A percentile compares a stretch with the other conserved stretches of the same genome.
phyloP scores from a whole-genome alignment of 1,284 basidiomycete genomes.

The Leccinum angustisporum region DNA sequence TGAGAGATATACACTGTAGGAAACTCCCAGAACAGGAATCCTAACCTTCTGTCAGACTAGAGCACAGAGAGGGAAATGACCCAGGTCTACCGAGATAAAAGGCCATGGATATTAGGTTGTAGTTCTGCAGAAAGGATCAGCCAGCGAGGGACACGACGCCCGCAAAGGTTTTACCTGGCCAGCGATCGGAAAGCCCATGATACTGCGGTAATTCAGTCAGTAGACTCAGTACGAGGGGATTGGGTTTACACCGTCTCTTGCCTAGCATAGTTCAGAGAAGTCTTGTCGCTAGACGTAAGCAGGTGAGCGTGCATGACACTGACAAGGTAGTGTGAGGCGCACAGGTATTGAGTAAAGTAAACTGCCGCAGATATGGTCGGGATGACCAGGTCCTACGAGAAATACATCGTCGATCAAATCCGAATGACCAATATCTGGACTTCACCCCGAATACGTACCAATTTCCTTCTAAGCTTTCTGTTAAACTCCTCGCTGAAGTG shows the following conservation, averaged over 20 bases:
- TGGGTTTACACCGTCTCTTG: slow-evolving; percentile 17
- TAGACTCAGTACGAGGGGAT: slow-evolving; percentile 6
- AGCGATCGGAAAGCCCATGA: slow-evolving; percentile 65
- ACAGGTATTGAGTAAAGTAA: slow-evolving; percentile 69
- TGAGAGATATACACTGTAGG: slow-evolving; percentile 68
- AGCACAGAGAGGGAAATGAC: not conserved
- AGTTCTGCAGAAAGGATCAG: slow-evolving; percentile 39
- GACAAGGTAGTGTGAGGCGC: slow-evolving; percentile 4
- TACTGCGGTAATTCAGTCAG: slow-evolving; percentile 38
- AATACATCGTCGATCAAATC: not conserved
- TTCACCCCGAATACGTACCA: slow-evolving; percentile 41
- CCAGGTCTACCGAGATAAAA: slow-evolving; percentile 39
- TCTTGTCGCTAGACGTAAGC: slow-evolving; percentile 54
- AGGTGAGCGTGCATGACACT: slow-evolving; percentile 3
- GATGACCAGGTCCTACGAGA: slow-evolving; percentile 51
- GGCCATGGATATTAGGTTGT: slow-evolving; percentile 65
- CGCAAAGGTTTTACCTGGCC: slow-evolving; percentile 46
- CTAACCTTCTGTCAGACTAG: slow-evolving; percentile 31
- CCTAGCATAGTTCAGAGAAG: slow-evolving; percentile 67
- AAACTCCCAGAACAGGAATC: slow-evolving; percentile 64
- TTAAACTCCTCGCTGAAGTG: slow-evolving; percentile 66
- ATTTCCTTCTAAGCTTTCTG: slow-evolving; percentile 52
- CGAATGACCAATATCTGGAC: not conserved
- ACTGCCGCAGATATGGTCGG: slow-evolving; percentile 63
- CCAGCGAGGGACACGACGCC: slow-evolving; percentile 1